phyloP scores from a whole-genome alignment of 495 filamentous ascomycete species.

The Tricharina praecox region DNA sequence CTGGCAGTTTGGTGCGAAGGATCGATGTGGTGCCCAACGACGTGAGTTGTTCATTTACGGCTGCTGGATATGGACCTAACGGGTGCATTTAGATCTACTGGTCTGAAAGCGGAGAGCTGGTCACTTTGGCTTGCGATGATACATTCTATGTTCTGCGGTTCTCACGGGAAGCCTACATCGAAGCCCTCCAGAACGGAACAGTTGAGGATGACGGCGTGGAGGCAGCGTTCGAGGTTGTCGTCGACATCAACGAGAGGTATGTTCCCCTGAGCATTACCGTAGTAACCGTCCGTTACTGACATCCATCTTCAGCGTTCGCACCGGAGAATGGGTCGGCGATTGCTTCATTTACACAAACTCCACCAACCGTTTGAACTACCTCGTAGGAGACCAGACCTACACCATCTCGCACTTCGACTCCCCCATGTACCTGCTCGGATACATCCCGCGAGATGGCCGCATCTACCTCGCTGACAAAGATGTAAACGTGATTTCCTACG shows the following conservation, averaged over 20 bases:
- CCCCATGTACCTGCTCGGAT: conserved; percentile 86
- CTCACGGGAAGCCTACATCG: conserved; percentile 69
- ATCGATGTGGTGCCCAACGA: conserved; percentile 87
- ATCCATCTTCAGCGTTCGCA: conserved; percentile 46
- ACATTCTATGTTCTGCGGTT: conserved; percentile 88
- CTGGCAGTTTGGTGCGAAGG: conserved; percentile 68
- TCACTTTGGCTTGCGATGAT: conserved; percentile 85
- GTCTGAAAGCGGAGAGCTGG: conserved; percentile 89
- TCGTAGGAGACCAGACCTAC: conserved; percentile 95
- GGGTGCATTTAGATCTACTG: conserved; percentile 56
- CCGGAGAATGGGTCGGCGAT: conserved; percentile 96
- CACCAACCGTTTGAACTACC: conserved; percentile 92
- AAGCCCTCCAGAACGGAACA: conserved; percentile 60
- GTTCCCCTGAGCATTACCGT: conserved; percentile 8
- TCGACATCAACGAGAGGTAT: conserved; percentile 79
- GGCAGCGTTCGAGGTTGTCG: conserved; percentile 87
- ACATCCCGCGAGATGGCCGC: conserved; percentile 79
- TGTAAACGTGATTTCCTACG: conserved; percentile 74
- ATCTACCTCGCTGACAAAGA: conserved; percentile 94
- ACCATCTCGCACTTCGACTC: conserved; percentile 96
- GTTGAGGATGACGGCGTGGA: conserved; percentile 94
- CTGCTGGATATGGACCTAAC: background rate
- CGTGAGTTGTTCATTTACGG: conserved; percentile 30
- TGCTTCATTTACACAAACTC: conserved; percentile 97
- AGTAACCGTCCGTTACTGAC: conserved; percentile 9